Percentiles rank a stretch among this genome's conserved stretches.
These are phyloP conservation scores for Yarrowia sp. DNA, from an alignment of 805 yeast species.

Conservation along the genomic window DNA sequence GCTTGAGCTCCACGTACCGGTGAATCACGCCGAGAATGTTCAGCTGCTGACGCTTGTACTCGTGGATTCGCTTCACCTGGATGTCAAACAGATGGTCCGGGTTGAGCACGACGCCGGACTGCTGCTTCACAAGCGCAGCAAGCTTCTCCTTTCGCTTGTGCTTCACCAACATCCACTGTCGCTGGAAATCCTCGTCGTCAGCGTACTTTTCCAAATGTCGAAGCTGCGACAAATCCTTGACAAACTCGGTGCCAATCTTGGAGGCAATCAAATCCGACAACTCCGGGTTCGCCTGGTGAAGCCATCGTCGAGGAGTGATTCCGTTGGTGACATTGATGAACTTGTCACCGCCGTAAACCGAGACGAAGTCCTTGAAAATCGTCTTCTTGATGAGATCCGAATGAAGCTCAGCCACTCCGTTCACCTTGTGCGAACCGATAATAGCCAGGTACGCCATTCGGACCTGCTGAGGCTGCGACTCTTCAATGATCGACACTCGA, in stretches of 20 bases:
- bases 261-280: slow-evolving; percentile 75
- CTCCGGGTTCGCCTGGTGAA: slow-evolving; percentile 88
- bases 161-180: slow-evolving; percentile 75
- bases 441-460: slow-evolving; percentile 93
- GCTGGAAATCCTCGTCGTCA: slow-evolving; percentile 72
- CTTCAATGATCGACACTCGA: slow-evolving; percentile 86
- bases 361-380: slow-evolving; percentile 88
- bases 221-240: slow-evolving; percentile 71
- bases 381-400: slow-evolving; percentile 89
- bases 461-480: slow-evolving; percentile 77
- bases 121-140: slow-evolving; percentile 68
- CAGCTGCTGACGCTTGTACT: slow-evolving; percentile 93
- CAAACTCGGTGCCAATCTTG: slow-evolving; percentile 64
- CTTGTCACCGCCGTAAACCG: slow-evolving; percentile 78
- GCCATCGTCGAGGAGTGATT: slow-evolving; percentile 96
- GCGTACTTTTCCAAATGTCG: slow-evolving; percentile 70
- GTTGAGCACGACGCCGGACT: slow-evolving; percentile 71
- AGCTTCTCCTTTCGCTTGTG: slow-evolving; percentile 69
- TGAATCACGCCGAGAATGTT: slow-evolving; percentile 88
- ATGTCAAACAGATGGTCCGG: slow-evolving; percentile 81
- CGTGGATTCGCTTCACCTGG: slow-evolving; percentile 95
- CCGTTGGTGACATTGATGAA: slow-evolving; percentile 95
- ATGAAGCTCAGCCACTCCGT: slow-evolving; percentile 95
- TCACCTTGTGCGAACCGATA: slow-evolving; percentile 90
- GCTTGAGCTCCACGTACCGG: slow-evolving; percentile 79